Conservation (phyloP, 805 yeast genomes). For the Pichia thaimueangensis region DNA sequence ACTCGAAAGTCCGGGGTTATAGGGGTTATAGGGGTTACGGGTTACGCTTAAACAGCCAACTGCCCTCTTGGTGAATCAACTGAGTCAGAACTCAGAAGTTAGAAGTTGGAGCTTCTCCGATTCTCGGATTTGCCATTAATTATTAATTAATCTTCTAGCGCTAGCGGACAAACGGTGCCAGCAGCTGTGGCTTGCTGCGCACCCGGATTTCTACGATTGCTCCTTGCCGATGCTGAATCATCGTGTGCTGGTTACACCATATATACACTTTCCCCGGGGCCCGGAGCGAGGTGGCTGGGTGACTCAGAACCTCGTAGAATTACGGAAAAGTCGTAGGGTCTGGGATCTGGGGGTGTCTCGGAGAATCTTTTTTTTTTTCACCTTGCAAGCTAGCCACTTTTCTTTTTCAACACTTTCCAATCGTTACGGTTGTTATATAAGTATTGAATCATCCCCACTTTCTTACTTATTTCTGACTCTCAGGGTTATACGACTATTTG, state of each 20-base stretch:
- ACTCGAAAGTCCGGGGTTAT: no score
- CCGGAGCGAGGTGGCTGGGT: not conserved
- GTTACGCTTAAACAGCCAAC: no score
- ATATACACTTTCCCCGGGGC: no score
- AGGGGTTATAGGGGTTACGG: no score
- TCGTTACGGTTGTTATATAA: not conserved
- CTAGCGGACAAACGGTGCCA: not conserved
- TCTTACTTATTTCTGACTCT: not conserved
- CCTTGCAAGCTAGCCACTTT: not conserved
- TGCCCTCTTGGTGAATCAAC: no score
- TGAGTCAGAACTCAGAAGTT: no score
- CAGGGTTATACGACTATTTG: no score
- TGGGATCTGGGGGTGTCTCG: not conserved
- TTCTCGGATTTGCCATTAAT: no score
- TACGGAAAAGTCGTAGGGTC: not conserved
- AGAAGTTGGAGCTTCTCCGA: not conserved
- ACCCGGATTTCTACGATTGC: no score
- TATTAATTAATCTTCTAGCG: no score
- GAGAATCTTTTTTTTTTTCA: slow-evolving; percentile 1
- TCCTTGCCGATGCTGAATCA: no score
- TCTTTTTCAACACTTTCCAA: not conserved
- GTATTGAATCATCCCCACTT: slow-evolving; percentile 2
- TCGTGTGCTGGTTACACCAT: no score
- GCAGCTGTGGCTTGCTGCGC: not conserved
- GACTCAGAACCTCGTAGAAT: not conserved